Percentiles rank a stretch among this genome's conserved stretches.
Evolutionary conservation across 805 yeast species (phyloP).

Genomic region (Nakazawaea sp.): DNA sequence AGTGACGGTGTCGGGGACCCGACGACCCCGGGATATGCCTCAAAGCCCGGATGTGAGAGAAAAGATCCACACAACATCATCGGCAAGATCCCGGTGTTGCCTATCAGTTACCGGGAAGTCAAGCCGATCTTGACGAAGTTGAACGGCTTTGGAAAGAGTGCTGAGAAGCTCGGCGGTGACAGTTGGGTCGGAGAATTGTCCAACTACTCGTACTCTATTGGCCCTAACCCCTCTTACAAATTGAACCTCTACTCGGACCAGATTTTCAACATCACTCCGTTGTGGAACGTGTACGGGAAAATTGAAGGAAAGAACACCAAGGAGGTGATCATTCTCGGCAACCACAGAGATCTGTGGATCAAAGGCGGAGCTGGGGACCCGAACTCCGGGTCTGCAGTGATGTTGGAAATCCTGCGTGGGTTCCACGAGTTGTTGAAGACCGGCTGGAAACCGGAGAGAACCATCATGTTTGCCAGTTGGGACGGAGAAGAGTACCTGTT

Average conservation of each 20-base stretch:
- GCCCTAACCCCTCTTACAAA: constrained; percentile 39
- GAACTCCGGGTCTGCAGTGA: constrained; percentile 61
- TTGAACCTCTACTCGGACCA: constrained; percentile 57
- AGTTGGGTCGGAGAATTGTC: constrained; percentile 36
- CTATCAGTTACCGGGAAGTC: constrained; percentile 59
- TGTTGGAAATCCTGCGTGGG: constrained; percentile 59
- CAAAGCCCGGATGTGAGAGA: constrained; percentile 42
- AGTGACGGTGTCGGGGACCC: constrained; percentile 71
- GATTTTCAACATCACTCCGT: constrained; percentile 52
- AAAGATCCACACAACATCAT: constrained; percentile 41
- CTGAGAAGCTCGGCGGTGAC: constrained; percentile 13
- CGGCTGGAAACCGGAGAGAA: constrained; percentile 72
- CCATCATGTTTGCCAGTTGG: constrained; percentile 70
- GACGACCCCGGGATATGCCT: constrained; percentile 64
- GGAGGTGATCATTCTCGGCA: constrained; percentile 60
- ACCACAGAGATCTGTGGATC: constrained; percentile 79
- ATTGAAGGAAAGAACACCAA: constrained; percentile 45
- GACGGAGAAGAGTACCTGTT: constrained; percentile 75
- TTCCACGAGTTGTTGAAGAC: constrained; percentile 39
- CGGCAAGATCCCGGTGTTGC: constrained; percentile 66
- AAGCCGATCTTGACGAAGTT: constrained; percentile 52
- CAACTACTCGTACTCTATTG: constrained; percentile 46
- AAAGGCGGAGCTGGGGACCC: constrained; percentile 79
- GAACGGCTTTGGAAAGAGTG: constrained; percentile 47
- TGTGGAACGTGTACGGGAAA: constrained; percentile 57